A percentile compares a stretch with the other conserved stretches of the same genome.
phyloP scores from a whole-genome alignment of 2,329 filamentous ascomycete genomes.

The Clonostachys byssicola region DNA sequence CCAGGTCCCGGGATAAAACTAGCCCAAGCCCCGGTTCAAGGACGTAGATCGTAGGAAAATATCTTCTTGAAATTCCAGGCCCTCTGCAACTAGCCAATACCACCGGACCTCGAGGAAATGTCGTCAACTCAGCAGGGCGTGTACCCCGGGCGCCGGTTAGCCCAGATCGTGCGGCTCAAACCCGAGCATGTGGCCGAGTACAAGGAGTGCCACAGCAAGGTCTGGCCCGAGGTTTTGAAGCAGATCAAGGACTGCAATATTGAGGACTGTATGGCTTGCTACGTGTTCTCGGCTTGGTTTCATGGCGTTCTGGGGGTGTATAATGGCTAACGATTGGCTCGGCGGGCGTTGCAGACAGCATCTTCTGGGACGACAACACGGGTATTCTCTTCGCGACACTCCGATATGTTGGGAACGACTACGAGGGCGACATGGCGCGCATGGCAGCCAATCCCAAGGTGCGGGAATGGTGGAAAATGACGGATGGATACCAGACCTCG shows the following conservation, averaged over 20 bases:
- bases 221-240: slow-evolving; percentile 74
- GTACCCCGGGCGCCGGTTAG: slow-evolving; percentile 53
- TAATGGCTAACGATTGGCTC: neutral
- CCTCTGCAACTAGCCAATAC: slow-evolving; percentile 7
- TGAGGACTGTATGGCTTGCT: slow-evolving; percentile 55
- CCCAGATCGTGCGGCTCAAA: slow-evolving; percentile 70
- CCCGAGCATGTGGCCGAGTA: slow-evolving; percentile 63
- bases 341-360: slow-evolving; percentile 53
- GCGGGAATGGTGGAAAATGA: slow-evolving; percentile 77
- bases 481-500: slow-evolving; percentile 69
- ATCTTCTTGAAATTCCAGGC: slow-evolving; percentile 16
- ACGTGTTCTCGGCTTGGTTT: neutral
- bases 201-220: slow-evolving; percentile 67
- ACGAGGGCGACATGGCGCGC: slow-evolving; percentile 68
- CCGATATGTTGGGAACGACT: slow-evolving; percentile 75
- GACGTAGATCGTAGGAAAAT: too few relatives aligned
- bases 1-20: too few relatives aligned
- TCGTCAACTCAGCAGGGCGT: slow-evolving; percentile 10
- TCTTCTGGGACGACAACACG: slow-evolving; percentile 62
- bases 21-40: too few relatives aligned
- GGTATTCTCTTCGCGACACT: slow-evolving; percentile 70
- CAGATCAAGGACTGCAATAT: slow-evolving; percentile 76
- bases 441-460: slow-evolving; percentile 73
- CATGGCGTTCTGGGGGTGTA: too few relatives aligned
- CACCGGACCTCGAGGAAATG: slow-evolving; percentile 1